Conservation (phyloP, 2,329 filamentous ascomycete species). For the Cyphellophora europaea region DNA sequence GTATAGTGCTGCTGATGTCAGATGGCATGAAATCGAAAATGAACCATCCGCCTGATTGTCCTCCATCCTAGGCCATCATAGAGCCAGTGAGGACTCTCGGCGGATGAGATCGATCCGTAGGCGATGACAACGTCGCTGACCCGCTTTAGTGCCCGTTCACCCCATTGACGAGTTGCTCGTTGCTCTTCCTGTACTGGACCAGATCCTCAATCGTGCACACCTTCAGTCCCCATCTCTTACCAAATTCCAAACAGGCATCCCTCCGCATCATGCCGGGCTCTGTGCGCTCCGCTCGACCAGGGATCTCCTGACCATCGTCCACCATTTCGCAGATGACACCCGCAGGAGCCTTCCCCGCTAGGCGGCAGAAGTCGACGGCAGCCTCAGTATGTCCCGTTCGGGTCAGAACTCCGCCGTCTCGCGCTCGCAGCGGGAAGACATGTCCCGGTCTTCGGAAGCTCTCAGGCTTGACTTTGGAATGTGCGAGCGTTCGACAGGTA, state of each 20-base stretch:
- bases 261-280: slow-evolving; percentile 81
- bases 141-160: neutral
- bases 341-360: slow-evolving; percentile 67
- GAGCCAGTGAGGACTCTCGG: too few relatives aligned
- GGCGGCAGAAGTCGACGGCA: slow-evolving; percentile 75
- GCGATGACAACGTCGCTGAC: too few relatives aligned
- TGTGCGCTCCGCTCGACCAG: slow-evolving; percentile 48
- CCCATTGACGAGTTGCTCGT: slow-evolving; percentile 36
- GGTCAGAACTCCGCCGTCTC: slow-evolving; percentile 69
- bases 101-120: too few relatives aligned
- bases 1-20: too few relatives aligned
- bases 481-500: slow-evolving; percentile 69
- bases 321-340: slow-evolving; percentile 89
- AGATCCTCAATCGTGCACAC: slow-evolving; percentile 94
- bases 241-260: slow-evolving; percentile 82
- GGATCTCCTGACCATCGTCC: slow-evolving; percentile 63
- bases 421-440: slow-evolving; percentile 73
- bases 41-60: too few relatives aligned
- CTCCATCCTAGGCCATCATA: too few relatives aligned
- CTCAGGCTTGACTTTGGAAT: slow-evolving; percentile 45
- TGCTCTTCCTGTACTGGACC: slow-evolving; percentile 66
- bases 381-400: slow-evolving; percentile 88
- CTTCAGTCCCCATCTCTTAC: slow-evolving; percentile 76
- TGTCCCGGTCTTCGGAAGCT: slow-evolving; percentile 79
- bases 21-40: too few relatives aligned